Evolutionary conservation across 345 rosid genomes (phyloP).

Genomic region (Erysimum cheiranthoides): DNA sequence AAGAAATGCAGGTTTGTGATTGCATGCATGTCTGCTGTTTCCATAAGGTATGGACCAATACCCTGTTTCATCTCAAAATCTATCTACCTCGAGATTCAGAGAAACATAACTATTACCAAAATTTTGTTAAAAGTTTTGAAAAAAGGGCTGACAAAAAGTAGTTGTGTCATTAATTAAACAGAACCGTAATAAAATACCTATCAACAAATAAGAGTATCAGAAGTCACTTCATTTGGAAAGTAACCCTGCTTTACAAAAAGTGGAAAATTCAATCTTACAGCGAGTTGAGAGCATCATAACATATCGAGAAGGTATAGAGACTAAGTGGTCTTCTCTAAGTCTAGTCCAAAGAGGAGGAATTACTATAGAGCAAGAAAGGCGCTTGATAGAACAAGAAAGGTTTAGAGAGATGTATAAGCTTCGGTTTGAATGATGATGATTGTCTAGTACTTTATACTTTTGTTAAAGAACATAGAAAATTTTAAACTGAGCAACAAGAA

Average conservation of each 20-base stretch:
- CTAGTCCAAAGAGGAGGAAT: neutral
- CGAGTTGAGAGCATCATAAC: neutral
- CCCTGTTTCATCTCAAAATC: conserved; percentile 18
- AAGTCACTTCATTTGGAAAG: conserved; percentile 12
- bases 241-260: neutral
- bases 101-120: conserved; percentile 14
- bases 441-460: neutral
- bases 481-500: too few relatives aligned
- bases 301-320: neutral
- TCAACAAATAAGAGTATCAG: conserved; percentile 2
- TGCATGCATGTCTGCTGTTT: conserved; percentile 48
- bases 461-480: too few relatives aligned
- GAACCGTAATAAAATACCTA: conserved; percentile 7
- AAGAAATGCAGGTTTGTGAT: conserved; percentile 36
- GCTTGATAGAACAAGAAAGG: neutral
- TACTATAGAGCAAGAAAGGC: neutral
- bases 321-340: neutral
- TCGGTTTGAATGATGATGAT: neutral
- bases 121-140: conserved; percentile 9
- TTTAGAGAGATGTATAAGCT: neutral
- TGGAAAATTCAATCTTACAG: neutral
- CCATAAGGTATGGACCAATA: conserved; percentile 32
- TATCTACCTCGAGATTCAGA: conserved; percentile 44
- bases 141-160: conserved; percentile 37
- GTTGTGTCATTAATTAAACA: conserved; percentile 41